Evolutionary conservation across 768 basidiomycete genomes (phyloP), one percentile per base, ranked within the genome.

Genomic region (Russula lepida): DNA sequence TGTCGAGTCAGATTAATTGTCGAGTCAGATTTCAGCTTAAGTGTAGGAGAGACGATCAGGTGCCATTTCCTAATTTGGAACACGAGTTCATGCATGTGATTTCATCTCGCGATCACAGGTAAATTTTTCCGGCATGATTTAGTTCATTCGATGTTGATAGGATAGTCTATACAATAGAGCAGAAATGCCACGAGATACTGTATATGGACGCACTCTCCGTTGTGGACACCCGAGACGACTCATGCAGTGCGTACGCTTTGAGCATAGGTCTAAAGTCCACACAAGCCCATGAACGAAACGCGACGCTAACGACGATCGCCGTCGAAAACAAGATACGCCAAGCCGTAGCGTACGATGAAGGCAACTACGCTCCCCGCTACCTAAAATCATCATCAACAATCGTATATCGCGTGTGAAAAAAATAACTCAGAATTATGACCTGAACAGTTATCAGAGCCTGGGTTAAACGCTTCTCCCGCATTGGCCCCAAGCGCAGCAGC

Each of bases 261-360:
- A 35, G 35, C 35, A 15, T 37, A 37, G 35, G 35, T 37, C 35
- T n/a, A n/a, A n/a, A n/a, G n/a, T n/a, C n/a, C n/a, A n/a, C 35
- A 37, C 35, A 30, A 49, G 2, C 15, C 28, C n/a, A 27, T 37
- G 2, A 37, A 37, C 3, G 8, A 32, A 11, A 28, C 2, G 7
- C 15, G 21, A 9, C 19, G 50, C 73, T 77, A 93, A 70, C 92
- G 77, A 70, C 95, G 79, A 75, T 93, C 92, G 11, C 92, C 93
- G 69, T 95, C 95, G 70, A 97, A 99, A 47, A 97, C 80, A 57
- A 95, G 78, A 50, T 88, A 82, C 4, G 92, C 93, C 13, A 95
- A 78, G 9, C 94, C 95, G 68, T 99, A 98, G 67, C 95, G 79
- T 33, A 98, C 81, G 23, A 80, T 76, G 71, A 98, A 98, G 8